Conservation (phyloP, 371 early-diverging fungal genomes). For the Lichtheimia hyalospora region DNA sequence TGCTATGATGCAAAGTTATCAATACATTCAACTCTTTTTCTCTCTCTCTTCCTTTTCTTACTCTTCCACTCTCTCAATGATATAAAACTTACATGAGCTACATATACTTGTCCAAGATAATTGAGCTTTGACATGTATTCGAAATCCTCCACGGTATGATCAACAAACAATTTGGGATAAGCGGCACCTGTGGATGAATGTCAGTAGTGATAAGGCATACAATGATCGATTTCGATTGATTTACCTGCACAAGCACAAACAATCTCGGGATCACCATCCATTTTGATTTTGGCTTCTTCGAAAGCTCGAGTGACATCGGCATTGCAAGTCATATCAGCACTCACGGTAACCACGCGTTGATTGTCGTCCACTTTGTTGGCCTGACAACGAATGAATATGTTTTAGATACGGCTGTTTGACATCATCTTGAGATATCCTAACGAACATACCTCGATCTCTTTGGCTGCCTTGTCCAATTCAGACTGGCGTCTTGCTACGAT, state of each 20-base stretch:
- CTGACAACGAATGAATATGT: not conserved
- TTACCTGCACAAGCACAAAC: slow-evolving; percentile 85
- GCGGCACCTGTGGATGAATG: slow-evolving; percentile 41
- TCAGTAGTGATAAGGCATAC: too few relatives aligned
- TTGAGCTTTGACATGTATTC: slow-evolving; percentile 68
- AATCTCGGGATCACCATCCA: slow-evolving; percentile 67
- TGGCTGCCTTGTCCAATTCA: slow-evolving; percentile 53
- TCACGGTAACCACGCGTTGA: slow-evolving; percentile 52
- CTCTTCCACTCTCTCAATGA: not conserved
- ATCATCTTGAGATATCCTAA: not conserved
- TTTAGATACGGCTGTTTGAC: not conserved
- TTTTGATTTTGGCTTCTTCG: slow-evolving; percentile 56
- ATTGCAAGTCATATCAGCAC: slow-evolving; percentile 61
- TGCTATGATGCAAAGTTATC: slow-evolving; percentile 54
- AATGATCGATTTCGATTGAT: too few relatives aligned
- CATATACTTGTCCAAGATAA: slow-evolving; percentile 78
- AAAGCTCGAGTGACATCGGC: slow-evolving; percentile 58
- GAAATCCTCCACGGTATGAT: slow-evolving; percentile 63
- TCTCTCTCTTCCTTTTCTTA: too few relatives aligned
- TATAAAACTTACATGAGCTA: slow-evolving; percentile 55
- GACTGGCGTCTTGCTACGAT: slow-evolving; percentile 76
- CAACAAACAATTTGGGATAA: slow-evolving; percentile 73
- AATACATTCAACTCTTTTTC: too few relatives aligned
- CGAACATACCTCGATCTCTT: slow-evolving; percentile 46
- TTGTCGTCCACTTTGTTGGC: slow-evolving; percentile 7